Conservation (phyloP, 2,329 filamentous ascomycete species). For the Scleromitrula shiraiana region DNA sequence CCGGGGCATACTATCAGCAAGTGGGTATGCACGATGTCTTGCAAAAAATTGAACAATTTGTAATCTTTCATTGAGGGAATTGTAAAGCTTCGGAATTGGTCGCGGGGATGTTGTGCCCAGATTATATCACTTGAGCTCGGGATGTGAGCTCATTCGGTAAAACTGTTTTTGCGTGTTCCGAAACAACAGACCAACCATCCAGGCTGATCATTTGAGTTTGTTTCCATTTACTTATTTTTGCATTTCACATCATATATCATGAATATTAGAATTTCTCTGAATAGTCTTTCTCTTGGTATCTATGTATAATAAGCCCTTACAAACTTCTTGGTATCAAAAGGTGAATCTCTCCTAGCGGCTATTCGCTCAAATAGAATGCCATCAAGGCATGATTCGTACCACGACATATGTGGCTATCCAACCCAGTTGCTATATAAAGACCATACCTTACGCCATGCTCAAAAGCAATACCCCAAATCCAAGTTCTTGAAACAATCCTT, state of each 20-base stretch:
- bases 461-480: neutral
- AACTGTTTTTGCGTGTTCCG: constrained; percentile 7
- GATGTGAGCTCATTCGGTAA: constrained; percentile 3
- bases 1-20: constrained; percentile 9
- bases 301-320: neutral
- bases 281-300: neutral
- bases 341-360: constrained; percentile 1
- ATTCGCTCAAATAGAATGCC: constrained; percentile 2
- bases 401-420: constrained; percentile 6
- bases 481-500: constrained; percentile 6
- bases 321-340: too few relatives aligned
- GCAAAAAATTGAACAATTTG: neutral
- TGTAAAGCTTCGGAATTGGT: neutral
- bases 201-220: neutral
- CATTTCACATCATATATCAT: neutral
- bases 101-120: neutral
- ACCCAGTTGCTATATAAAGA: neutral
- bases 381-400: constrained; percentile 3
- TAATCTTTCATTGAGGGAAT: neutral
- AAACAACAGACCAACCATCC: constrained; percentile 1
- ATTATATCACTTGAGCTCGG: neutral
- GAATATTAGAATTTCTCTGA: neutral
- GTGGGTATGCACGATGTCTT: neutral
- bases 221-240: neutral
- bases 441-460: constrained; percentile 3